These are phyloP conservation scores for Penicillium goetzii DNA, from an alignment of 495 filamentous ascomycete species.

Conservation along the genomic window DNA sequence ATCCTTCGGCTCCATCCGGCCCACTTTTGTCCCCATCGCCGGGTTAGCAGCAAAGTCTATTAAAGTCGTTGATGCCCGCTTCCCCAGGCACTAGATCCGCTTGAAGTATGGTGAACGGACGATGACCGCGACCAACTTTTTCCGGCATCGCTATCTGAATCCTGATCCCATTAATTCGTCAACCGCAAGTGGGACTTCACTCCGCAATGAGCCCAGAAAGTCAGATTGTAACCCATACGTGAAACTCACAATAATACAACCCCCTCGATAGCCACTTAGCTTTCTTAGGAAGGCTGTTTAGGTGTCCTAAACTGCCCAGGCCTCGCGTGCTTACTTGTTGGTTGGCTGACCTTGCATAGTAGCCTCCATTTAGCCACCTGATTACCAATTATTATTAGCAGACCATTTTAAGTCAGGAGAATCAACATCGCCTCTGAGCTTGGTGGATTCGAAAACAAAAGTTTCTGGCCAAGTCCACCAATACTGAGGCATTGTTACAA, in stretches of 20 bases:
- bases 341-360: neutral
- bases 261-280: constrained; percentile 1
- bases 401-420: neutral
- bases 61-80: constrained; percentile 9
- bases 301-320: neutral
- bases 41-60: constrained; percentile 22
- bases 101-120: constrained; percentile 17
- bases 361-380: neutral
- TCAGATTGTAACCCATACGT: neutral
- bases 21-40: constrained; percentile 3
- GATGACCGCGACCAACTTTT: constrained; percentile 14
- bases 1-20: neutral
- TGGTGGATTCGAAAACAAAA: neutral
- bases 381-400: neutral
- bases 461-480: constrained; percentile 4
- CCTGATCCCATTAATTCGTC: constrained; percentile 3
- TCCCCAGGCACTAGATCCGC: neutral
- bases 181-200: neutral
- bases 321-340: constrained; percentile 2
- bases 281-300: constrained; percentile 8
- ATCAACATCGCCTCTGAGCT: neutral
- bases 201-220: neutral
- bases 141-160: constrained; percentile 5
- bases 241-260: neutral
- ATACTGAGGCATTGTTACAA: neutral